Percentiles rank a stretch among this genome's conserved stretches.
Evolutionary conservation across 2,329 filamentous ascomycete genomes (phyloP).

Genomic region (Penicillium sp.): DNA sequence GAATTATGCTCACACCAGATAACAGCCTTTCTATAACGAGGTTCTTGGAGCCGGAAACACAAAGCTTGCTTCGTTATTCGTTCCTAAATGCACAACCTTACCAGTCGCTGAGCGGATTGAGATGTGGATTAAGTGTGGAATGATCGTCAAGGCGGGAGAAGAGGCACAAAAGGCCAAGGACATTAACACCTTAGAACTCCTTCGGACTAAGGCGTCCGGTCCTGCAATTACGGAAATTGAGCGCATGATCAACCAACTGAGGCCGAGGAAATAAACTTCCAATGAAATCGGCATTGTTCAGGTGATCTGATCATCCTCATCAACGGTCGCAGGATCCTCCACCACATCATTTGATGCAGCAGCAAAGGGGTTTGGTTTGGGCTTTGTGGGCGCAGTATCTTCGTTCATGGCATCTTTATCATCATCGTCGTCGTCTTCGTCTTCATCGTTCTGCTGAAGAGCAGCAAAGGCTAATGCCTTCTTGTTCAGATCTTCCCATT

Average conservation of each 20-base stretch:
- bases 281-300: constrained; percentile 28
- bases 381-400: constrained; percentile 24
- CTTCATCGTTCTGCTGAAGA: constrained; percentile 52
- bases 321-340: constrained; percentile 30
- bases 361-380: constrained; percentile 17
- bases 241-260: constrained; percentile 63
- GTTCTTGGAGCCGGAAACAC: constrained; percentile 86
- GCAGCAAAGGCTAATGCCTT: constrained; percentile 30
- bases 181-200: constrained; percentile 68
- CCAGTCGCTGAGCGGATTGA: constrained; percentile 70
- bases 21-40: constrained; percentile 88
- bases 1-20: constrained; percentile 30
- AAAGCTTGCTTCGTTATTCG: constrained; percentile 77
- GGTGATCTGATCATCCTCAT: constrained; percentile 47
- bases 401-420: constrained; percentile 34
- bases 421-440: constrained; percentile 48
- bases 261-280: constrained; percentile 43
- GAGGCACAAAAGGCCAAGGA: constrained; percentile 86
- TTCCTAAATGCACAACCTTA: constrained; percentile 80
- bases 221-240: constrained; percentile 78
- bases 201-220: constrained; percentile 73
- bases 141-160: constrained; percentile 85
- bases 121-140: constrained; percentile 96
- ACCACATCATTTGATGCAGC: constrained; percentile 10
- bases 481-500: constrained; percentile 45